phyloP scores from a whole-genome alignment of 129 eudicot genomes.

The Centrapalus pauciflorus region DNA sequence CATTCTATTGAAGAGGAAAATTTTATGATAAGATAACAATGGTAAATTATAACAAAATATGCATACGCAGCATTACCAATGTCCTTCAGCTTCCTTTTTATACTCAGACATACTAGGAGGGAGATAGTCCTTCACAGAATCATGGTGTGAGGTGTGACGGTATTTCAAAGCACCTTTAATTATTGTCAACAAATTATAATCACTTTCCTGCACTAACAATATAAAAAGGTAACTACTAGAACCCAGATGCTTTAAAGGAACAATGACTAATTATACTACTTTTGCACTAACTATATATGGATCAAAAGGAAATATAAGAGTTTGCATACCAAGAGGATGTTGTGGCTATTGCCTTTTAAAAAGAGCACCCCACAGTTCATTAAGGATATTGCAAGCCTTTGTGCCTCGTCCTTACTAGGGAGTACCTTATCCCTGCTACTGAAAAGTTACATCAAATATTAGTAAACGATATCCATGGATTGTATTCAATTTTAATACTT shows the following conservation, averaged over 20 bases:
- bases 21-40: background rate
- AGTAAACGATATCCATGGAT: background rate
- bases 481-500: too few species aligned
- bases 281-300: background rate
- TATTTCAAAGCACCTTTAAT: conserved; percentile 58
- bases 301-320: background rate
- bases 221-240: background rate
- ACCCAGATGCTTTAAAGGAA: background rate
- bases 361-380: conserved; percentile 47
- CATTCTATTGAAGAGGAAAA: background rate
- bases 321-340: conserved; percentile 65
- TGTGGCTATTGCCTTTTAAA: conserved; percentile 62
- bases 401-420: conserved; percentile 67
- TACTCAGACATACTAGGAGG: conserved; percentile 80
- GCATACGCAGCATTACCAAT: conserved; percentile 29
- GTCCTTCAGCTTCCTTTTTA: conserved; percentile 27
- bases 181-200: conserved; percentile 55
- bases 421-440: conserved; percentile 73
- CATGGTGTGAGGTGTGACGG: conserved; percentile 54
- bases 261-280: background rate
- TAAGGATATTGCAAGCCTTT: conserved; percentile 44
- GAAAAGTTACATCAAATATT: conserved; percentile 13
- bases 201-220: conserved; percentile 60
- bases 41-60: background rate
- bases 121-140: conserved; percentile 53